Evolutionary conservation across 306 rosid genomes (phyloP).

Genomic region (Morella rubra): DNA sequence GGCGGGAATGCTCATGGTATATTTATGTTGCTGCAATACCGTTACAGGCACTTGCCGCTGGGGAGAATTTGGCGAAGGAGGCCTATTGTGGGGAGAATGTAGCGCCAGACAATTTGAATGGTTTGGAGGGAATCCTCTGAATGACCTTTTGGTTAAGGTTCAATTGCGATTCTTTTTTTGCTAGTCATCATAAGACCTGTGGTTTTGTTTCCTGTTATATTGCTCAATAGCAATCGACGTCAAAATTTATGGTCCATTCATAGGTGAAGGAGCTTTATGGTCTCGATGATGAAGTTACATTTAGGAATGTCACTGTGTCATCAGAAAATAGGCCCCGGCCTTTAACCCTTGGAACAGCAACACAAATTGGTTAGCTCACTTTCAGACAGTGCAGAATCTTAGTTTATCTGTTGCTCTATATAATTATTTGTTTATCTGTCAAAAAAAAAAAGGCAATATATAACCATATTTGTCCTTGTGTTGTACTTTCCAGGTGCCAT

Average conservation of each 20-base stretch:
- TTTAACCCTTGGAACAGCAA: constrained; percentile 78
- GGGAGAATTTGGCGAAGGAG: constrained; percentile 97
- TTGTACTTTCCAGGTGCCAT: constrained; percentile 64
- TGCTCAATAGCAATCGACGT: neutral
- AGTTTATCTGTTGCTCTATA: neutral
- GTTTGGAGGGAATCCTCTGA: constrained; percentile 74
- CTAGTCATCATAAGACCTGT: constrained; percentile 1
- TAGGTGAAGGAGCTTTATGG: constrained; percentile 96
- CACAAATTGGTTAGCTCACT: constrained; percentile 82
- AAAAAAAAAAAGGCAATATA: neutral
- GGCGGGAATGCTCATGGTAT: neutral
- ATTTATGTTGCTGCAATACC: neutral
- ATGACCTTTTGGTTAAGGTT: constrained; percentile 76
- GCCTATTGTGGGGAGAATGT: constrained; percentile 96
- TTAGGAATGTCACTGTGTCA: constrained; percentile 73
- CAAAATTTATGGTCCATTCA: constrained; percentile 9
- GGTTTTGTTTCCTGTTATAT: constrained; percentile 14
- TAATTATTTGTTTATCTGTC: too few relatives aligned
- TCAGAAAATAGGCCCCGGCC: constrained; percentile 73
- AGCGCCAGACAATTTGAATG: constrained; percentile 84
- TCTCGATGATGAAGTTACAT: constrained; percentile 61
- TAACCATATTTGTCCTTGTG: constrained; percentile 7
- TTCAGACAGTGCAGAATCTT: constrained; percentile 8
- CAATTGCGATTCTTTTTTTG: constrained; percentile 19
- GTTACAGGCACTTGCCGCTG: constrained; percentile 70